phyloP scores from a whole-genome alignment of 352 stramenopile genomes.

The Thraustochytrium sp. region DNA sequence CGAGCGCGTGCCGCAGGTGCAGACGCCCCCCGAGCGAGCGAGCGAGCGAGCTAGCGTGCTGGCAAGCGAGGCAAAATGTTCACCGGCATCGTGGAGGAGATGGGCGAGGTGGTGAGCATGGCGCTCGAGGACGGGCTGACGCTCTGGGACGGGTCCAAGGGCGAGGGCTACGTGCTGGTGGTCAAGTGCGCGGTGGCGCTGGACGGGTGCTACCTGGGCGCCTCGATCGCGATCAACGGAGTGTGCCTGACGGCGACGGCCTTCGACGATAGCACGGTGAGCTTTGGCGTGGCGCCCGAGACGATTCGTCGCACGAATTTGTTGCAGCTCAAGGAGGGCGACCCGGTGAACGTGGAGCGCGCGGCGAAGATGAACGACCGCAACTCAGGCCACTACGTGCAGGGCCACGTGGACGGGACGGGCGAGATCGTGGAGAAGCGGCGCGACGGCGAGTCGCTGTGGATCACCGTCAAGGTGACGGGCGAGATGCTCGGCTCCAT shows the following conservation, averaged over 20 bases:
- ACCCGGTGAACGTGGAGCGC: slow-evolving; percentile 90
- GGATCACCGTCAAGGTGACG: slow-evolving; percentile 76
- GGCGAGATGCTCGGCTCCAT: slow-evolving; percentile 83
- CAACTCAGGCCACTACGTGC: slow-evolving; percentile 97
- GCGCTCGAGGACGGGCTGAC: slow-evolving; percentile 79
- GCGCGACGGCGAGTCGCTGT: slow-evolving; percentile 89
- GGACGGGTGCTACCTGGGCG: slow-evolving; percentile 77
- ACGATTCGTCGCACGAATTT: slow-evolving; percentile 87
- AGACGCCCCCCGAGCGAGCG: too few relatives aligned
- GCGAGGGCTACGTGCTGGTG: slow-evolving; percentile 48
- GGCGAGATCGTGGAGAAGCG: slow-evolving; percentile 77
- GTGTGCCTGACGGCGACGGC: slow-evolving; percentile 92
- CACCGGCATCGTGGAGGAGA: slow-evolving; percentile 97
- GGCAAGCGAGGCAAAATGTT: slow-evolving; percentile 78
- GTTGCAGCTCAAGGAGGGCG: slow-evolving; percentile 61
- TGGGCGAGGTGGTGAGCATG: slow-evolving; percentile 86
- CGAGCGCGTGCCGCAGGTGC: too few relatives aligned
- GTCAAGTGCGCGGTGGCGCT: slow-evolving; percentile 49
- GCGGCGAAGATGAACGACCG: slow-evolving; percentile 74
- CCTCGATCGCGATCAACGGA: slow-evolving; percentile 93
- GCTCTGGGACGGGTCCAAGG: slow-evolving; percentile 82
- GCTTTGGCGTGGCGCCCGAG: slow-evolving; percentile 89
- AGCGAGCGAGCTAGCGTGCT: too few relatives aligned
- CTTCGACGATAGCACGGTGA: slow-evolving; percentile 71
- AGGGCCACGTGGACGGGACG: slow-evolving; percentile 94